phyloP scores from a whole-genome alignment of 2,329 filamentous ascomycete species.

The Sclerotinia nivalis region DNA sequence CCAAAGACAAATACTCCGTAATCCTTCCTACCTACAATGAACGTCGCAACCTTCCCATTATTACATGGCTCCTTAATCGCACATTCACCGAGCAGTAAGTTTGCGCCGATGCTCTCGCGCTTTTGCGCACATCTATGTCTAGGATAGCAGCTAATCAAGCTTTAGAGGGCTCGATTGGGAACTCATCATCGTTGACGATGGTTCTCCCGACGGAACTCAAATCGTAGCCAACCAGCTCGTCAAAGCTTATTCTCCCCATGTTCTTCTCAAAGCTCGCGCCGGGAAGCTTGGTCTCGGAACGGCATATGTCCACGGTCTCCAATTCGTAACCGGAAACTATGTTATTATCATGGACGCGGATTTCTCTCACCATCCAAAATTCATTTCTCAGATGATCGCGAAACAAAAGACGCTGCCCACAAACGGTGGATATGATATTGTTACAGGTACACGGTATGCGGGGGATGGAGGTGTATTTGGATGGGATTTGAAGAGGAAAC shows the following conservation, averaged over 20 bases:
- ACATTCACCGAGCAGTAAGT: slow-evolving; percentile 85
- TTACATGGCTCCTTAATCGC: slow-evolving; percentile 88
- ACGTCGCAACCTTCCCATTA: slow-evolving; percentile 93
- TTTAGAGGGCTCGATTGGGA: slow-evolving; percentile 90
- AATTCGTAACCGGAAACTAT: slow-evolving; percentile 88
- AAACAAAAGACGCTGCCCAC: slow-evolving; percentile 60
- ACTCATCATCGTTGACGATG: slow-evolving; percentile 97
- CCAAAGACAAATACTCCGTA: slow-evolving; percentile 86
- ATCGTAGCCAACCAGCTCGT: slow-evolving; percentile 87
- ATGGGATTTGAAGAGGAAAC: slow-evolving; percentile 91
- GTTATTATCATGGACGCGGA: slow-evolving; percentile 99
- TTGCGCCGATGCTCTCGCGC: not conserved
- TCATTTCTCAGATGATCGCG: slow-evolving; percentile 91
- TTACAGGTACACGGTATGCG: slow-evolving; percentile 93
- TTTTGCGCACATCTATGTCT: not conserved
- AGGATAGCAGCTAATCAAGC: not conserved
- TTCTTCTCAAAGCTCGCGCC: slow-evolving; percentile 81
- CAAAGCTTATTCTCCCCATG: slow-evolving; percentile 76
- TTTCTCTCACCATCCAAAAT: slow-evolving; percentile 98
- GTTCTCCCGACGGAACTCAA: slow-evolving; percentile 93
- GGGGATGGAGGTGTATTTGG: slow-evolving; percentile 88
- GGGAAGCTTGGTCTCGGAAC: slow-evolving; percentile 56
- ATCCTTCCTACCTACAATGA: slow-evolving; percentile 99
- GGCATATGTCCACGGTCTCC: slow-evolving; percentile 49
- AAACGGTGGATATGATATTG: slow-evolving; percentile 83